phyloP scores from a whole-genome alignment of 331 rosid genomes.

The Spiraea crenata region DNA sequence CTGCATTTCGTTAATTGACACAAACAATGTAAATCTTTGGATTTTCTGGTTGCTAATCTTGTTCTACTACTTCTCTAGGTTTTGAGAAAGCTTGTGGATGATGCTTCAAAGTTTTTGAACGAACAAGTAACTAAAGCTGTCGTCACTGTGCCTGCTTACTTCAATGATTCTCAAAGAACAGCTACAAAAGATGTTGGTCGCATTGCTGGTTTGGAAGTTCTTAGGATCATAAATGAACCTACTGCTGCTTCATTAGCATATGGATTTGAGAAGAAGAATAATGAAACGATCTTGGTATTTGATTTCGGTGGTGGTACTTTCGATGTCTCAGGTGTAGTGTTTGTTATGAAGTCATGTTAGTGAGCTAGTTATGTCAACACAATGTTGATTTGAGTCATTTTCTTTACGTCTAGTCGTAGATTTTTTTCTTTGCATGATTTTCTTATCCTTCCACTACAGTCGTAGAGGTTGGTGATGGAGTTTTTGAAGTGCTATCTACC shows the following conservation, averaged over 20 bases:
- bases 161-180: constrained; percentile 44
- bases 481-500: constrained; percentile 41
- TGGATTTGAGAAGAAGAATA: constrained; percentile 37
- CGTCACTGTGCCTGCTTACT: constrained; percentile 43
- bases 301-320: constrained; percentile 41
- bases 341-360: background rate
- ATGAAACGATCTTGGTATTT: constrained; percentile 40
- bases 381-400: background rate
- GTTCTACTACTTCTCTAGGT: constrained; percentile 16
- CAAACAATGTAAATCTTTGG: background rate
- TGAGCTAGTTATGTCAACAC: no score
- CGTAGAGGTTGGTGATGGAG: constrained; percentile 42
- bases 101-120: constrained; percentile 39
- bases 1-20: background rate
- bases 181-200: constrained; percentile 45
- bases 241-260: constrained; percentile 42
- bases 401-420: background rate
- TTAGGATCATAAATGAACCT: constrained; percentile 38
- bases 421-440: no score
- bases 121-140: constrained; percentile 42
- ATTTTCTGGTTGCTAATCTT: background rate
- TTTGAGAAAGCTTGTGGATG: constrained; percentile 43
- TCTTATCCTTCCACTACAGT: constrained; percentile 17
- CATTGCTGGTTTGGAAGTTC: constrained; percentile 42
- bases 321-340: constrained; percentile 34